A percentile compares a stretch with the other conserved stretches of the same genome.
Evolutionary conservation across 2,329 filamentous ascomycete genomes (phyloP).

Genomic region (Phialophora verrucosa): DNA sequence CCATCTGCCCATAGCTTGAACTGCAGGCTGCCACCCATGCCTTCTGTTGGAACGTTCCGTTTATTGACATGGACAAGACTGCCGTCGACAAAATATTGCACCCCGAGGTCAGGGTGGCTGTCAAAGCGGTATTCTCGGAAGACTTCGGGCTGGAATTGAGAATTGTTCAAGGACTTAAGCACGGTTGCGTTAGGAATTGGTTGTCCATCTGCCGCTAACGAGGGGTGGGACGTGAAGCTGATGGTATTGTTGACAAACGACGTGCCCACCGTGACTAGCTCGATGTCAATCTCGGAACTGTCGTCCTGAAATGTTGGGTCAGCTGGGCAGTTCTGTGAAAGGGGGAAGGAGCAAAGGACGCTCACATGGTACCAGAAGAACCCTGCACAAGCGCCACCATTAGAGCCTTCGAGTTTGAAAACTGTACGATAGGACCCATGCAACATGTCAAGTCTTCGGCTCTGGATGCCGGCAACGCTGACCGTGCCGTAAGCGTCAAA

Average conservation of each 20-base stretch:
- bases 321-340: neutral
- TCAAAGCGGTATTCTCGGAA: conserved; percentile 43
- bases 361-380: conserved; percentile 45
- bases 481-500: conserved; percentile 35
- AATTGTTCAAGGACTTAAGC: conserved; percentile 35
- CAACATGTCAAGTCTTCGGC: conserved; percentile 37
- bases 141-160: conserved; percentile 20
- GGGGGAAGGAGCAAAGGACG: too few relatives aligned
- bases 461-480: conserved; percentile 41
- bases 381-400: conserved; percentile 41
- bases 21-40: conserved; percentile 37
- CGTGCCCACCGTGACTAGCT: conserved; percentile 40
- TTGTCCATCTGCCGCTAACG: conserved; percentile 34
- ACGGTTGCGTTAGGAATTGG: conserved; percentile 39
- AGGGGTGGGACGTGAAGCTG: conserved; percentile 43
- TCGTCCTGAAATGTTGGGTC: conserved; percentile 37
- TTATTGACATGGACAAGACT: conserved; percentile 36
- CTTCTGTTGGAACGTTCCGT: conserved; percentile 34
- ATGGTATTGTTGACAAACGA: conserved; percentile 39
- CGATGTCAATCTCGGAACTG: conserved; percentile 42
- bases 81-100: conserved; percentile 41
- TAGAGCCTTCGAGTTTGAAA: conserved; percentile 40
- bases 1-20: conserved; percentile 44
- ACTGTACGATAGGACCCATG: conserved; percentile 42
- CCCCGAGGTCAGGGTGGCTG: conserved; percentile 34